Evolutionary conservation across 2,329 filamentous ascomycete species (phyloP).

Genomic region (Penicillium sp.): DNA sequence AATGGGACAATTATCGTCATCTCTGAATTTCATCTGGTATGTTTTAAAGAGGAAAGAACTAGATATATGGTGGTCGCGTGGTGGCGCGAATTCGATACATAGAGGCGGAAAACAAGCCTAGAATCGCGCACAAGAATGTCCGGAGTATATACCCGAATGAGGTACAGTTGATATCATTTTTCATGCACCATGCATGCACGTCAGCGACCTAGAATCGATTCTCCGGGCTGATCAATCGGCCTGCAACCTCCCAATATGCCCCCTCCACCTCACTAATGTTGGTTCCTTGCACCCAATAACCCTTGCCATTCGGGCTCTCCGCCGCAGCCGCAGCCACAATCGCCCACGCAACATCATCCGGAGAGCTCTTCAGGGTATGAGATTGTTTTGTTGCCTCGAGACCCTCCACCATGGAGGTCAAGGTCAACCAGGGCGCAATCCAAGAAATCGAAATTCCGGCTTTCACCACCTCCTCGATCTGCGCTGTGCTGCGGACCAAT

Average conservation of each 20-base stretch:
- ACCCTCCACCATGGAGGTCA: slow-evolving; percentile 21
- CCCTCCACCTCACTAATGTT: slow-evolving; percentile 19
- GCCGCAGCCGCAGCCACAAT: slow-evolving; percentile 13
- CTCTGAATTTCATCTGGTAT: background rate
- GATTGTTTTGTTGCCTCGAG: slow-evolving; percentile 3
- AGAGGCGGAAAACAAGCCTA: background rate
- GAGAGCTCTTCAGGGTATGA: slow-evolving; percentile 10
- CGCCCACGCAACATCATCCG: slow-evolving; percentile 19
- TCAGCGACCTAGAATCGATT: slow-evolving; percentile 10
- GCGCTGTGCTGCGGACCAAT: slow-evolving; percentile 15
- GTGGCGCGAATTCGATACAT: background rate
- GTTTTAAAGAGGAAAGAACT: background rate
- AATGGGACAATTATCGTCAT: background rate
- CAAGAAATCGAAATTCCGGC: slow-evolving; percentile 16
- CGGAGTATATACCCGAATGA: background rate
- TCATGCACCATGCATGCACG: background rate
- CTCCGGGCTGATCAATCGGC: slow-evolving; percentile 14
- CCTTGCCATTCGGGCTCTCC: slow-evolving; percentile 15
- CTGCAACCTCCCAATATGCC: slow-evolving; percentile 14
- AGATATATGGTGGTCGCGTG: no score
- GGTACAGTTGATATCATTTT: background rate
- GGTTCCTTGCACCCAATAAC: slow-evolving; percentile 19
- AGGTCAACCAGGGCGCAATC: slow-evolving; percentile 20
- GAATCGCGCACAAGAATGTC: background rate
- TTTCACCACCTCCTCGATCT: slow-evolving; percentile 11